Evolutionary conservation across 1,139 yeast genomes (phyloP).

Genomic region (Geotrichum macrosporum): DNA sequence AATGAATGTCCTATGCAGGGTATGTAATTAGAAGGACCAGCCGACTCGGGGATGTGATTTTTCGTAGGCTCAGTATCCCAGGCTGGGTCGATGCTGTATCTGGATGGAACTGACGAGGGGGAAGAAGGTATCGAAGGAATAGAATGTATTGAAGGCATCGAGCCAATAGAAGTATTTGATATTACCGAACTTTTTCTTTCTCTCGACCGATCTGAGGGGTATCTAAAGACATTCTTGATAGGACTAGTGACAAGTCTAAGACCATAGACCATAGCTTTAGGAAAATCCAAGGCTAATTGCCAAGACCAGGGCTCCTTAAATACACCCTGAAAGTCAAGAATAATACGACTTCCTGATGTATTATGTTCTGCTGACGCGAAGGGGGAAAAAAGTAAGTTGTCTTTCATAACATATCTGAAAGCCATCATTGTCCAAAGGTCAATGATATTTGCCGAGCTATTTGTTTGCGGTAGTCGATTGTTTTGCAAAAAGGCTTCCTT

Average conservation of each 20-base stretch:
- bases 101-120: neutral
- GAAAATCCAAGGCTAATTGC: slow-evolving; percentile 42
- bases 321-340: slow-evolving; percentile 36
- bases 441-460: slow-evolving; percentile 14
- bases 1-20: slow-evolving; percentile 35
- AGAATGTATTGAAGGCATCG: neutral
- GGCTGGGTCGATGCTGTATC: neutral
- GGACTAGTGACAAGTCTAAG: slow-evolving; percentile 26
- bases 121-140: neutral
- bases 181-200: neutral
- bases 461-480: slow-evolving; percentile 12
- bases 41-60: neutral
- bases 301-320: slow-evolving; percentile 40
- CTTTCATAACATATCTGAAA: slow-evolving; percentile 31
- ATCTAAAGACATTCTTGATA: neutral
- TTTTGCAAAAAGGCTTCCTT: slow-evolving; percentile 37
- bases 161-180: neutral
- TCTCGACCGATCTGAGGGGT: neutral
- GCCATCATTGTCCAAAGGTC: slow-evolving; percentile 39
- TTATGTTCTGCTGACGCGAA: neutral
- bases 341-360: slow-evolving; percentile 1
- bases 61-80: neutral
- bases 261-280: slow-evolving; percentile 36
- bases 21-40: slow-evolving; percentile 35
- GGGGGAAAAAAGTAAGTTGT: slow-evolving; percentile 26